Conservation (phyloP, 352 stramenopile species). For the Globisporangium cederbergense region DNA sequence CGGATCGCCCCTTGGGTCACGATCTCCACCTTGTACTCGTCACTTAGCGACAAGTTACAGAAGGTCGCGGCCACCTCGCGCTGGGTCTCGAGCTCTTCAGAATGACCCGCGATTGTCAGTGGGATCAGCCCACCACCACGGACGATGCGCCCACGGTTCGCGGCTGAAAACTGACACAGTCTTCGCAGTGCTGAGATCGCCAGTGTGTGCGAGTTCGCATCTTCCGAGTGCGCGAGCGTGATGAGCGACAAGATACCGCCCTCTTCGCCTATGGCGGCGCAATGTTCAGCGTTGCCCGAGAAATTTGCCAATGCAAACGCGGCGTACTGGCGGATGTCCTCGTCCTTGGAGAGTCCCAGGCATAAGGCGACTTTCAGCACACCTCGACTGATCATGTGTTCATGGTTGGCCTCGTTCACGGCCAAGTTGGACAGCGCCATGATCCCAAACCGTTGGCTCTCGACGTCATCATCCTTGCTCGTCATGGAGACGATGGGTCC, state of each 20-base stretch:
- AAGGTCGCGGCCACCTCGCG: constrained; percentile 92
- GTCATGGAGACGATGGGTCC: constrained; percentile 83
- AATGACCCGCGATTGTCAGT: constrained; percentile 83
- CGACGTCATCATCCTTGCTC: constrained; percentile 50
- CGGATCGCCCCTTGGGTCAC: constrained; percentile 72
- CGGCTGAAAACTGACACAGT: constrained; percentile 86
- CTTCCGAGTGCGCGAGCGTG: constrained; percentile 81
- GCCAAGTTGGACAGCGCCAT: constrained; percentile 95
- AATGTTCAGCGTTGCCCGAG: constrained; percentile 83
- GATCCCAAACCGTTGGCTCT: constrained; percentile 90
- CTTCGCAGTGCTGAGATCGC: constrained; percentile 90
- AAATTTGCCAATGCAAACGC: constrained; percentile 94
- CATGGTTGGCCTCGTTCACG: constrained; percentile 93
- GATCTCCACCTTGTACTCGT: constrained; percentile 91
- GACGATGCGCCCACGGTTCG: constrained; percentile 90
- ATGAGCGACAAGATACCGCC: constrained; percentile 91
- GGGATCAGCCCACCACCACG: constrained; percentile 78
- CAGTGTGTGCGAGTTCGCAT: constrained; percentile 90
- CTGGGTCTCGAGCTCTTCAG: constrained; percentile 92
- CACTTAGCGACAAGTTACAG: constrained; percentile 92
- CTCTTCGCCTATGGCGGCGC: constrained; percentile 84
- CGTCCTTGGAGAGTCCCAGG: constrained; percentile 65
- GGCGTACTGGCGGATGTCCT: constrained; percentile 87
- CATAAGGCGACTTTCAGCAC: constrained; percentile 81
- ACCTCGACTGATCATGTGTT: constrained; percentile 85